Percentiles rank a stretch among this genome's conserved stretches.
Conservation (phyloP, 257 asterid species). For the Primulina tabacum region DNA sequence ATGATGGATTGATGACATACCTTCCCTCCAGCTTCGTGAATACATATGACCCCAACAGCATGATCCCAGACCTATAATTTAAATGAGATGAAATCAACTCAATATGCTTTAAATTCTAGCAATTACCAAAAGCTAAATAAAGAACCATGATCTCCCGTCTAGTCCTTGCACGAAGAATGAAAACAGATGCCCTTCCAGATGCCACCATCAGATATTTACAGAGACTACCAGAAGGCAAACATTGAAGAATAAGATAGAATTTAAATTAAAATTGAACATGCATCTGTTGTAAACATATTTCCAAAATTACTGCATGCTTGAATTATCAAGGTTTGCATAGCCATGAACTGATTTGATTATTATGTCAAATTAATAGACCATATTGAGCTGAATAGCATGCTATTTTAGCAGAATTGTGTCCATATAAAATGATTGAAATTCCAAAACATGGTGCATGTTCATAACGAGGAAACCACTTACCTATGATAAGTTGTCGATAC, state of each 20-base stretch:
- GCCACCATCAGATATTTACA: constrained; percentile 94
- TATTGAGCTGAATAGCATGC: background rate
- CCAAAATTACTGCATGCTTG: background rate
- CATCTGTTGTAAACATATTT: background rate
- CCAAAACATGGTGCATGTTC: constrained; percentile 1
- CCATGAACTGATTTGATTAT: background rate
- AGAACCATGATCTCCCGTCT: constrained; percentile 50
- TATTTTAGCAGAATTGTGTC: constrained; percentile 4
- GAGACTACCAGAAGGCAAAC: constrained; percentile 45
- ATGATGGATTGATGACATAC: constrained; percentile 30
- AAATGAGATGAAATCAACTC: constrained; percentile 24
- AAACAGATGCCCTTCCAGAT: constrained; percentile 81
- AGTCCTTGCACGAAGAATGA: constrained; percentile 51
- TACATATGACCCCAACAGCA: constrained; percentile 84
- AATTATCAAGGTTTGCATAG: background rate
- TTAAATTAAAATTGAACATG: background rate
- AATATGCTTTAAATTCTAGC: constrained; percentile 20
- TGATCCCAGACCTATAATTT: constrained; percentile 86
- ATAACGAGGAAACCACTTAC: background rate
- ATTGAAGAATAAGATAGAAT: constrained; percentile 1
- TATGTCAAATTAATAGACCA: background rate
- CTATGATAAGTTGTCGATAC: background rate
- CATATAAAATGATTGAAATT: background rate
- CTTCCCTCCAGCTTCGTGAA: constrained; percentile 93
- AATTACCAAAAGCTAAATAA: constrained; percentile 5